A percentile compares a stretch with the other conserved stretches of the same genome.
These are phyloP conservation scores for Pleurotus djamor DNA, from an alignment of 768 basidiomycete species.

Conservation along the genomic window DNA sequence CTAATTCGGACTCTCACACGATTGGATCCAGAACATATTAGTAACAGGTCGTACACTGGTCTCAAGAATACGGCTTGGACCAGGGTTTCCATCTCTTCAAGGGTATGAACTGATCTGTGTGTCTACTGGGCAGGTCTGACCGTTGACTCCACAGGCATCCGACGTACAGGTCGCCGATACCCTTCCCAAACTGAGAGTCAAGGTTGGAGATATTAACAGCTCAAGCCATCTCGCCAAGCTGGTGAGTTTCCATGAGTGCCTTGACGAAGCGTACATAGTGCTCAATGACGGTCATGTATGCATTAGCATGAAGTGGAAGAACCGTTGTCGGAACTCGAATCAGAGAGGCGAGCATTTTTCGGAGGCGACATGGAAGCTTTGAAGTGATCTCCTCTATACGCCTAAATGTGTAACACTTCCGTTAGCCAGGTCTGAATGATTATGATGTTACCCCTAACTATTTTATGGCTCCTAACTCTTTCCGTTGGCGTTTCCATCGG, in stretches of 20 bases:
- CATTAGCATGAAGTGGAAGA: constrained; percentile 12
- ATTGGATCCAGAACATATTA: constrained; percentile 43
- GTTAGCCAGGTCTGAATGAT: too few relatives aligned
- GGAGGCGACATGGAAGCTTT: not conserved
- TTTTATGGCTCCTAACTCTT: not conserved
- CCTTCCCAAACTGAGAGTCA: not conserved
- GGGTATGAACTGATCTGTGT: constrained; percentile 29
- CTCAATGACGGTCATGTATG: constrained; percentile 11
- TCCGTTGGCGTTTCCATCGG: constrained; percentile 1
- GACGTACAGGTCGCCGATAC: not conserved
- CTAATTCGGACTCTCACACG: constrained; percentile 53
- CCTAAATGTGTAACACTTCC: not conserved
- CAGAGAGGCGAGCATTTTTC: constrained; percentile 9
- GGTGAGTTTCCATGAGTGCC: constrained; percentile 4
- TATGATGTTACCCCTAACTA: not conserved
- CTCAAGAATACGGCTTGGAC: constrained; percentile 78
- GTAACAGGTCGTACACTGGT: constrained; percentile 37
- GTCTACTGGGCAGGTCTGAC: not conserved
- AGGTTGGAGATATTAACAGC: constrained; percentile 3
- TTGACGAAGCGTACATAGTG: not conserved
- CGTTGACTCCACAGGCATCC: not conserved
- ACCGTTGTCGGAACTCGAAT: constrained; percentile 15
- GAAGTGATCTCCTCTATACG: not conserved
- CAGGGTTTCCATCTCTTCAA: constrained; percentile 42
- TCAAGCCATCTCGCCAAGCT: not conserved